Evolutionary conservation across 2,329 filamentous ascomycete species (phyloP), one percentile per base, ranked within the genome.

Genomic region (Septoria linicola): DNA sequence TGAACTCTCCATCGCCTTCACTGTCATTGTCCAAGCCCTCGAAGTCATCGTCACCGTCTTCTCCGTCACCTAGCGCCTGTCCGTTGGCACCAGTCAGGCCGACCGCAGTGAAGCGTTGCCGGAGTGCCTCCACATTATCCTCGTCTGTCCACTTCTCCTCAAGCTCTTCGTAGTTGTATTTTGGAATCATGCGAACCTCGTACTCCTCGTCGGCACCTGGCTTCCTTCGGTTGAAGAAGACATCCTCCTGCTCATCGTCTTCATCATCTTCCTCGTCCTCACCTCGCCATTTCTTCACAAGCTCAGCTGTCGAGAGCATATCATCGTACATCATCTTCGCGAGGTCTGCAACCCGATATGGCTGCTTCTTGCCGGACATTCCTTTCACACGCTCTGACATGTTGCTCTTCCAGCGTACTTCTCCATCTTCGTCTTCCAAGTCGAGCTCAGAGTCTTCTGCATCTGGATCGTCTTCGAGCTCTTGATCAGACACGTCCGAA

Each of bases 321-420:
- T 88, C 81, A 62, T 97, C 88, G 70, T 99, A 99, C 74, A 99
- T 86, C 69, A 95, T 79, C 59, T 88, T 84, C 0, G 89, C 89
- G 23, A 99, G 80, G 64, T 97, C 91, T 11, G 82, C 80, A 7
- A 89, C 85, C 48, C 90, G 83, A 64, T 88, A 96, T 13, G 85
- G 80, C 35, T 82, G 81, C 56, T 81, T 83, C 60, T 80, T 83
- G 21, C 80, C 79, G 65, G 93, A 88, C 27, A 91, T 73, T 49
- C 79, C 81, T 56, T 80, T 80, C 1, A 91, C 91, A 48, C 85
- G 88, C 52, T 86, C 84, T 8, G 82, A 73, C 67, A 99, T 80
- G 62, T 95, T 91, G 19, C 87, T 82, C 69, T 99, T 99, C 95
- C 95, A 99, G 37, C 83, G 84, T 2, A 84, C 86, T 32, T 87